These are phyloP conservation scores for Termitomyces sp. DNA, from an alignment of 768 basidiomycete species.

Conservation along the genomic window DNA sequence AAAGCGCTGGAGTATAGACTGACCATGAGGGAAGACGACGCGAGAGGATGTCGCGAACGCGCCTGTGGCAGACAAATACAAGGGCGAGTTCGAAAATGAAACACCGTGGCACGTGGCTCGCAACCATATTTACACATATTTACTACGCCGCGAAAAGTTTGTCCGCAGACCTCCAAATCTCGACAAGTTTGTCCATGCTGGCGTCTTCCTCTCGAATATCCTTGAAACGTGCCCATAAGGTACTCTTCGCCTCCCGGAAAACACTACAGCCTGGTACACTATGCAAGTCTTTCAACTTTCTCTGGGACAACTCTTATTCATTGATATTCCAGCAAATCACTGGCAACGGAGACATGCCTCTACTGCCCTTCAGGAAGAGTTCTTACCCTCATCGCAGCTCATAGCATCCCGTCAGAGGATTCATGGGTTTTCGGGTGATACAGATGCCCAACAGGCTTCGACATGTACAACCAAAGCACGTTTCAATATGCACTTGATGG, in stretches of 20 bases:
- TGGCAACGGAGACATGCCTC: constrained; percentile 11
- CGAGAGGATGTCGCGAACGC: constrained; percentile 21
- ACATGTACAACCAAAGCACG: constrained; percentile 22
- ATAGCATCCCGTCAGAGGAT: constrained; percentile 11
- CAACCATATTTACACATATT: constrained; percentile 12
- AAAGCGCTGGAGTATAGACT: background rate
- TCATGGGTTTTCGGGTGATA: constrained; percentile 11
- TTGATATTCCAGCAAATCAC: constrained; percentile 1
- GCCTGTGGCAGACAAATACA: constrained; percentile 20
- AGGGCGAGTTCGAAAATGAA: constrained; percentile 16
- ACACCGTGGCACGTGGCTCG: constrained; percentile 16
- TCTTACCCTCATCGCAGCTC: constrained; percentile 4
- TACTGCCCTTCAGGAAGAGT: constrained; percentile 5
- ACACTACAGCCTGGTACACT: background rate
- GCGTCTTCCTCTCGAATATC: constrained; percentile 13
- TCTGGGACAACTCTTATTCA: constrained; percentile 1
- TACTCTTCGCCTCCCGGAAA: constrained; percentile 3
- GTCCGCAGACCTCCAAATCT: background rate
- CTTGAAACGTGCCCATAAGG: constrained; percentile 8
- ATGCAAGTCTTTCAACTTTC: constrained; percentile 5
- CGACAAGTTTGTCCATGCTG: constrained; percentile 5
- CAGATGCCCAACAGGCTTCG: constrained; percentile 14
- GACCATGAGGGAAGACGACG: constrained; percentile 26
- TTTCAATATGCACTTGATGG: constrained; percentile 33
- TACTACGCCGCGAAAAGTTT: constrained; percentile 14